Evolutionary conservation across 1,284 basidiomycete species (phyloP).

Genomic region (Rhodotorula sp.): DNA sequence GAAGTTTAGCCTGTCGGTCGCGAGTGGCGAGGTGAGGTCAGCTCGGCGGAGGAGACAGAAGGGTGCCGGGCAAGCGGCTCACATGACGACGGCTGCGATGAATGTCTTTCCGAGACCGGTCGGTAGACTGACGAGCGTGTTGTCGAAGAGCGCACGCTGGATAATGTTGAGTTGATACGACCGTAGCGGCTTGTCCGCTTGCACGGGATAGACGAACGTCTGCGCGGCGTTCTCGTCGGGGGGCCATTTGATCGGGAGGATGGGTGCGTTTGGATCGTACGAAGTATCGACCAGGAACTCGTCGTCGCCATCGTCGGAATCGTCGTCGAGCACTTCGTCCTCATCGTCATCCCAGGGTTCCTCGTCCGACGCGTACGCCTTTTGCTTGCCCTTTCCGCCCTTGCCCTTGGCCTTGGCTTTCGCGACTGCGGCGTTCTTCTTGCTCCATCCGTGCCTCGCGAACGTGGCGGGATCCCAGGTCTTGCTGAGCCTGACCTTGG

Average conservation of each 20-base stretch:
- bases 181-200: conserved; percentile 67
- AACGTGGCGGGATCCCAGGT: conserved; percentile 35
- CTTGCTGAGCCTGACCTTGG: conserved; percentile 33
- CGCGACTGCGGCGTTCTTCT: conserved; percentile 58
- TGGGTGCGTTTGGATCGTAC: conserved; percentile 52
- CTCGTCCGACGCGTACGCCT: conserved; percentile 43
- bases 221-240: conserved; percentile 73
- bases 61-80: neutral
- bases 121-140: conserved; percentile 89
- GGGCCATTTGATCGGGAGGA: conserved; percentile 70
- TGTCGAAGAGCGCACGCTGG: conserved; percentile 80
- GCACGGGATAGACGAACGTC: conserved; percentile 91
- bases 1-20: conserved; percentile 40
- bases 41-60: neutral
- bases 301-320: conserved; percentile 42
- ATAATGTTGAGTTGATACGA: conserved; percentile 97
- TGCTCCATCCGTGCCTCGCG: conserved; percentile 41
- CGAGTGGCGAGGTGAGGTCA: neutral
- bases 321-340: conserved; percentile 46
- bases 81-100: conserved; percentile 93
- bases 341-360: conserved; percentile 39
- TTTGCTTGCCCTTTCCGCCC: conserved; percentile 50
- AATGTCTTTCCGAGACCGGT: conserved; percentile 99
- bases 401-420: conserved; percentile 53
- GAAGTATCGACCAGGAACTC: conserved; percentile 39